Base-by-base conservation (phyloP, 2,329 filamentous ascomycete genomes). In the Dactylellina parvicollis region DNA sequence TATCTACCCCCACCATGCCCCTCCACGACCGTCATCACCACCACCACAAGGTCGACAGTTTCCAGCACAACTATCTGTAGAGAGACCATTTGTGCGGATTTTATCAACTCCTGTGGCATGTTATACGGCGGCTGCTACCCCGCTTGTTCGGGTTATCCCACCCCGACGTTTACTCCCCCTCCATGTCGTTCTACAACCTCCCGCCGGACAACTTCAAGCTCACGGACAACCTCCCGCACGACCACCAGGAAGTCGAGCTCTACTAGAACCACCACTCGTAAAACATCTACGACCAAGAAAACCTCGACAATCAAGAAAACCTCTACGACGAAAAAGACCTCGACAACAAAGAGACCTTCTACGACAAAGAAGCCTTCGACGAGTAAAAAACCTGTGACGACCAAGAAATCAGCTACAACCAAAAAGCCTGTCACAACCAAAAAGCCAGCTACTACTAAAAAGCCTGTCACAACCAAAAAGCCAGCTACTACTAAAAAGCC, bases 1-100 rank as follows among this genome's bases (percentile, higher is more conserved):
- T n/a, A n/a, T n/a, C n/a, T n/a, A n/a, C 38, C 38, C 4, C 38
- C n/a, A 10, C 8, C 8, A 9, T 42, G 38, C n/a, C 7, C 38
- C 4, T n/a, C n/a, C n/a, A n/a, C n/a, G n/a, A 38, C 34, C 34
- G 3, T 12, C 12, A 32, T 7, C 7, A 20, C 20, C 16, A 62
- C 46, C 24, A 18, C 36, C 59, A 30, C 20, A 9, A 64, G 44
- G 7, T 52, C 20, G 20, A 64, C 30, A 14, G 52, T 47, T 8
- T 28, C 20, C 2, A 52, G 26, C 9, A 62, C 56, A 12, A 44
- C 64, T 3, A 60, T 42, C n/a, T 60, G 57, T 10, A 55, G 10
- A 22, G 3, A 55, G 1, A 75, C 60, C 9, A 62, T 72, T 20
- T 75, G 73, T 28, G 73, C 60, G 9, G 73, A 75, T 30, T 75